Conservation (phyloP, 306 rosid species). For the Leucaena leucocephala region DNA sequence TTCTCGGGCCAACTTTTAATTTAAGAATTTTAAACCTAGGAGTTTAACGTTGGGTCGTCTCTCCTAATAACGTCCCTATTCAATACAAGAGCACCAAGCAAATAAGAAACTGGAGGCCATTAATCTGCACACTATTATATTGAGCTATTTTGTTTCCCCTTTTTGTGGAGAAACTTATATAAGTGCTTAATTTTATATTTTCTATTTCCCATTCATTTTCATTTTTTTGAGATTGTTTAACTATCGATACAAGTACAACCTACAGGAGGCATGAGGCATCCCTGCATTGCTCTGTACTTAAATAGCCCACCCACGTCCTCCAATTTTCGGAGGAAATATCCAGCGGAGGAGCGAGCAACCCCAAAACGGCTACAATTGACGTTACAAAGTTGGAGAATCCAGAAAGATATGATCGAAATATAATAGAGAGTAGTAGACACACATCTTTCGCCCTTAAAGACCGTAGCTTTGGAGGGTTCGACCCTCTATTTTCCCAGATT, state of each 20-base stretch:
- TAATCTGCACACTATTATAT: not conserved
- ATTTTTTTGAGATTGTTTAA: not conserved
- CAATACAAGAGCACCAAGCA: not conserved
- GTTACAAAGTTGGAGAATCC: conserved; percentile 36
- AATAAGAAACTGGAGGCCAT: not conserved
- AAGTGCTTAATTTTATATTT: not conserved
- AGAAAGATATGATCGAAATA: not conserved
- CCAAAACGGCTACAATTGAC: conserved; percentile 75
- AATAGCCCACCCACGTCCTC: conserved; percentile 22
- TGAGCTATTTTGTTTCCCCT: too few relatives aligned
- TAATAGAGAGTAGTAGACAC: not conserved
- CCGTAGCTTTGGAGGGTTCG: conserved; percentile 22
- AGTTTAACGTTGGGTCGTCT: not conserved
- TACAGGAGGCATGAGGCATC: not conserved
- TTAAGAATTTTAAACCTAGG: not conserved
- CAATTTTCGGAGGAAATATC: conserved; percentile 27
- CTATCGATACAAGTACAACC: not conserved
- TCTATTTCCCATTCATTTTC: not conserved
- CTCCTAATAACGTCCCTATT: not conserved
- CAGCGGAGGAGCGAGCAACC: conserved; percentile 43
- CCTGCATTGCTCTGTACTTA: conserved; percentile 6
- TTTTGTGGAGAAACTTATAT: not conserved
- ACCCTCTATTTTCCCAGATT: conserved; percentile 5
- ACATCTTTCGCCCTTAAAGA: conserved; percentile 2
- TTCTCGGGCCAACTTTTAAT: not conserved